These are phyloP conservation scores for Botryosphaeria dothidea DNA, from an alignment of 2,329 filamentous ascomycete species.

Conservation along the genomic window DNA sequence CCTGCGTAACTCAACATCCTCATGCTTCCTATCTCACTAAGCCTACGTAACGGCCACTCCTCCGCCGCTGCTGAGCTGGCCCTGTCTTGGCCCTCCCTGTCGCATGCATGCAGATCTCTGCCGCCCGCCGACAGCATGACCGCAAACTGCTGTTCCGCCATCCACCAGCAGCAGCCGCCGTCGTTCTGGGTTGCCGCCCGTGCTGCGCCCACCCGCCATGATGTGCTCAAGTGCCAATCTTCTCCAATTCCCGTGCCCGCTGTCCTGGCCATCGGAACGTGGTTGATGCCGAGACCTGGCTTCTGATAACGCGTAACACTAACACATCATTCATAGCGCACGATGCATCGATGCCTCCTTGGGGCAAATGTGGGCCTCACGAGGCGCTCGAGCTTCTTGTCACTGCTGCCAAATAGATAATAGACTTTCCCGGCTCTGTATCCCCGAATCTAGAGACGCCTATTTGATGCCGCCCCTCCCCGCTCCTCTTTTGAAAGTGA, in stretches of 20 bases:
- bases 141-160: background rate
- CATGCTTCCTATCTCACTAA: background rate
- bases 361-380: background rate
- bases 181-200: background rate
- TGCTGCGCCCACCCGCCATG: conserved; percentile 2
- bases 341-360: background rate
- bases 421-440: background rate
- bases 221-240: background rate
- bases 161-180: background rate
- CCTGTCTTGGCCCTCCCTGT: background rate
- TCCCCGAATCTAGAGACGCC: background rate
- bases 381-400: background rate
- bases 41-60: background rate
- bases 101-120: conserved; percentile 3
- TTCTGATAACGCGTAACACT: conserved; percentile 15
- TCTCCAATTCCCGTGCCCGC: background rate
- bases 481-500: background rate
- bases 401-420: background rate
- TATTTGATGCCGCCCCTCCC: background rate
- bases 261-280: background rate
- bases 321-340: background rate
- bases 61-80: no score
- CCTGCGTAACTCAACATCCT: conserved; percentile 15
- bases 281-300: conserved; percentile 10
- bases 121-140: background rate